Evolutionary conservation across 129 eudicot species (phyloP).

Genomic region (Saposhnikovia divaricata): DNA sequence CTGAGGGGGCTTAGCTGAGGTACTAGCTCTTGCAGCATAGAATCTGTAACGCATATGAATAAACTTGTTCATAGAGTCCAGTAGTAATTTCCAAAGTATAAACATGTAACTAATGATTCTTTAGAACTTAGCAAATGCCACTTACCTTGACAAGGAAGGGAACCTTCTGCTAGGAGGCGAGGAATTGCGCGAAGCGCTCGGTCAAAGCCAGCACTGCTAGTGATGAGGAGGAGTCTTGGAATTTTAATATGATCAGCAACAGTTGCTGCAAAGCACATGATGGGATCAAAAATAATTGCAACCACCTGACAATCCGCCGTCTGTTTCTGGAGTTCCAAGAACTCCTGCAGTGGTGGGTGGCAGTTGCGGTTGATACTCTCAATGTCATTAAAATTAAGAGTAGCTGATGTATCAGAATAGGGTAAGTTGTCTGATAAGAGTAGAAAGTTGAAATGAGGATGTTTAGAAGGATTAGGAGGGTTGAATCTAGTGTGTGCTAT

Average conservation of each 20-base stretch:
- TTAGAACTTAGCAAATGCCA: no score
- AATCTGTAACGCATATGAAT: neutral
- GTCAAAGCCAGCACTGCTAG: neutral
- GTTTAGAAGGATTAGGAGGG: conserved; percentile 32
- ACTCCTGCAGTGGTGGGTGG: neutral
- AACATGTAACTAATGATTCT: no score
- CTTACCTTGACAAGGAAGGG: no score
- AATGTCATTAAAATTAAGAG: no score
- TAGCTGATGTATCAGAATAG: neutral
- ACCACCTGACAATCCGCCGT: conserved; percentile 4
- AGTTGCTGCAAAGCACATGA: conserved; percentile 33
- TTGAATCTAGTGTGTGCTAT: conserved; percentile 36
- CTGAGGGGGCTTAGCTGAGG: neutral
- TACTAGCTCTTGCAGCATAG: neutral
- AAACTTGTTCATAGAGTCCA: neutral
- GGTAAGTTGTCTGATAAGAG: conserved; percentile 13
- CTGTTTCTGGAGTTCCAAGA: neutral
- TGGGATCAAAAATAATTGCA: conserved; percentile 32
- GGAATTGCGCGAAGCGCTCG: neutral
- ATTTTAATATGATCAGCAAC: conserved; percentile 33
- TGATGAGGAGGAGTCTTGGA: neutral
- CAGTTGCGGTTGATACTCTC: neutral
- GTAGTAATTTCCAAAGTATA: neutral
- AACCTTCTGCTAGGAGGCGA: no score
- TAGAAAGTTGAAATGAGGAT: conserved; percentile 34